phyloP scores from a whole-genome alignment of 306 rosid species.

The cucumber (Cucumis sativus) region Cucumber_9930_V3 NC_026655.2:5663001-5663500 shows the following conservation, averaged over 20 bases:
- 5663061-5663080: constrained; percentile 14
- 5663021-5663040: constrained; percentile 24
- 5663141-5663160: neutral
- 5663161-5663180: constrained; percentile 32
- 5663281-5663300: neutral
- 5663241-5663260: constrained; percentile 26
- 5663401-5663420: constrained; percentile 10
- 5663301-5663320: neutral
- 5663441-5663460: neutral
- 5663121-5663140: constrained; percentile 11
- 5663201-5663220: constrained; percentile 15
- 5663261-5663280: neutral
- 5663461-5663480: constrained; percentile 14
- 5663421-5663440: constrained; percentile 14
- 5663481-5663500: constrained; percentile 19
- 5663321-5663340: constrained; percentile 15
- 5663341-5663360: constrained; percentile 10
- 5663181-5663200: constrained; percentile 16
- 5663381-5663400: constrained; percentile 13
- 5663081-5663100: neutral
- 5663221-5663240: constrained; percentile 27
- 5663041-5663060: constrained; percentile 13
- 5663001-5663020: constrained; percentile 27
- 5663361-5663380: constrained; percentile 16
- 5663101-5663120: constrained; percentile 20